A percentile compares a stretch with the other conserved stretches of the same genome.
Evolutionary conservation across 2,329 filamentous ascomycete genomes (phyloP).

Genomic region (Chaetomium globosum): DNA sequence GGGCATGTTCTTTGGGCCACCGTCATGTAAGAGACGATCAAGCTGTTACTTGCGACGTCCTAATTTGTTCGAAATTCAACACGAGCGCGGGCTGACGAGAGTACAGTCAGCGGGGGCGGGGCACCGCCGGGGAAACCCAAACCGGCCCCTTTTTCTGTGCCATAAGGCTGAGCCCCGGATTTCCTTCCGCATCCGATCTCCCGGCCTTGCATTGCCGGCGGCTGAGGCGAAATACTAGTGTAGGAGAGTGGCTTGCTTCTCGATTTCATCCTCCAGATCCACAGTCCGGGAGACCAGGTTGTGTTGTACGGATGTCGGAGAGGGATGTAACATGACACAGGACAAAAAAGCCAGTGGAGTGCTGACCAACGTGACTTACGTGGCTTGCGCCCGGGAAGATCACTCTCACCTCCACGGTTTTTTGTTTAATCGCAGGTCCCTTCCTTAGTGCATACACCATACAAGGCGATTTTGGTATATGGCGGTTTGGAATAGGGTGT

Average conservation of each 20-base stretch:
- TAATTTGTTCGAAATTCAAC: not conserved
- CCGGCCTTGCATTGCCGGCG: not conserved
- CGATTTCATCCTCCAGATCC: not conserved
- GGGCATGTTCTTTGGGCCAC: not conserved
- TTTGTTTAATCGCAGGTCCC: not conserved
- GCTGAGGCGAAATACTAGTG: not conserved
- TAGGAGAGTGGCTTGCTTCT: not conserved
- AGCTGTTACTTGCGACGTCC: not conserved
- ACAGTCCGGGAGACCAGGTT: not conserved
- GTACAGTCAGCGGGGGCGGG: constrained; percentile 3
- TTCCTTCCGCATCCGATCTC: not conserved
- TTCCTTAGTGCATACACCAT: not conserved
- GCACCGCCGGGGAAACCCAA: not conserved
- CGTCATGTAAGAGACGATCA: not conserved
- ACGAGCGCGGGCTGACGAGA: not conserved
- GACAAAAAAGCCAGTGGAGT: not conserved
- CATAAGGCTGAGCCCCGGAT: constrained; percentile 6
- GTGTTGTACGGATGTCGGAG: not conserved
- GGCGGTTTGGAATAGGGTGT: not conserved
- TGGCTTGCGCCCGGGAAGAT: not conserved
- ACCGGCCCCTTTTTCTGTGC: not conserved
- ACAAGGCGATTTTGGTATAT: not conserved
- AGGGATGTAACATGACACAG: not conserved
- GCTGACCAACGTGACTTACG: not conserved
- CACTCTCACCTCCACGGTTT: not conserved